A percentile compares a stretch with the other conserved stretches of the same genome.
Evolutionary conservation across 163 green algal genomes (phyloP).

Genomic region (Chlamydomonas reinhardtii): DNA sequence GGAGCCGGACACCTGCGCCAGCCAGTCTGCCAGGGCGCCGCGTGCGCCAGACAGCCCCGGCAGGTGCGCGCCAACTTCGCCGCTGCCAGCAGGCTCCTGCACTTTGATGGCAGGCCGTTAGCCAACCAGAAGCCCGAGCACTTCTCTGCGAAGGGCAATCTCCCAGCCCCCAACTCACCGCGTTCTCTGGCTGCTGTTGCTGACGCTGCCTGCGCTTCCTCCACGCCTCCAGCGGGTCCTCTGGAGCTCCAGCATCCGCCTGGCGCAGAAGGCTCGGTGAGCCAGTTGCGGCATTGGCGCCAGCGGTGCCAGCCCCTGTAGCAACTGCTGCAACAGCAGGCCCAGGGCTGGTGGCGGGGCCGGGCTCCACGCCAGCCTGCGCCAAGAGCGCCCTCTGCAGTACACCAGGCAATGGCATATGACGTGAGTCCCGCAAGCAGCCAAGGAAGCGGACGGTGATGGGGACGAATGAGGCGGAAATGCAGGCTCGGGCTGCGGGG

Average conservation of each 20-base stretch:
- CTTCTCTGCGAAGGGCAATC: no score
- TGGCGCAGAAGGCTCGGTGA: neutral
- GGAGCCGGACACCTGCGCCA: neutral
- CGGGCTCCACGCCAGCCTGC: constrained; percentile 23
- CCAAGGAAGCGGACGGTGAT: no score
- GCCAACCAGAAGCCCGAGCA: no score
- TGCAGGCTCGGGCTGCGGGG: no score
- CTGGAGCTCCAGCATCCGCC: neutral
- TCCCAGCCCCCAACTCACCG: no score
- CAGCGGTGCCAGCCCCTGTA: no score
- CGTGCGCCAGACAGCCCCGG: constrained; percentile 1
- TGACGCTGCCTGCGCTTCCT: neutral
- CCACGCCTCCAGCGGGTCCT: constrained; percentile 27
- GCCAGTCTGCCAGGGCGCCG: constrained; percentile 19
- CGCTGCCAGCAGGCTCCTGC: neutral
- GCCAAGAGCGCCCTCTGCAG: constrained; percentile 6
- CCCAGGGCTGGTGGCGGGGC: neutral
- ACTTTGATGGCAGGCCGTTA: no score
- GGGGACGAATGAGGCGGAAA: no score
- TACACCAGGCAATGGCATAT: neutral
- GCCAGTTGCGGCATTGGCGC: neutral
- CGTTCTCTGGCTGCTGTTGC: neutral
- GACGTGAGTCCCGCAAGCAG: no score
- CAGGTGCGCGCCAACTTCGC: neutral
- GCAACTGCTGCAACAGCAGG: no score